Percentiles rank a stretch among this genome's conserved stretches.
phyloP scores from a whole-genome alignment of 768 basidiomycete species.

The Hygrophorus russula region DNA sequence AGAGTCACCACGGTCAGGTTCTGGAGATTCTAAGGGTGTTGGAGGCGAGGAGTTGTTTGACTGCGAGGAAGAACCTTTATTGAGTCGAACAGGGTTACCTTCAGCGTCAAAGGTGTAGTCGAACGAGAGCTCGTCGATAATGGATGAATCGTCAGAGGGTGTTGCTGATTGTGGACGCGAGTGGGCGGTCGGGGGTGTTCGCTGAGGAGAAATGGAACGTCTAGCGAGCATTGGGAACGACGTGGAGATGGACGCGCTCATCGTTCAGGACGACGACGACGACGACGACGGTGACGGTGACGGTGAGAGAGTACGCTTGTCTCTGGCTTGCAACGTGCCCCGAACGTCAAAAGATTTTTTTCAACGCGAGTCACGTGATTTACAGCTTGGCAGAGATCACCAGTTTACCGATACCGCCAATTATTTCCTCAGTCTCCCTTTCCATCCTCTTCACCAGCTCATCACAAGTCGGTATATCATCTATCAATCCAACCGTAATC shows the following conservation, averaged over 20 bases:
- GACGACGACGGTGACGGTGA: background rate
- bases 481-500: conserved; percentile 56
- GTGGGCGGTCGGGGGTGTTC: conserved; percentile 24
- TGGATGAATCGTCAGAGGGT: conserved; percentile 46
- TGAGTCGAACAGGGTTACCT: conserved; percentile 45
- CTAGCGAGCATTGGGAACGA: background rate
- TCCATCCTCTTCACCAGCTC: conserved; percentile 61
- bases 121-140: conserved; percentile 56
- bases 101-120: conserved; percentile 47
- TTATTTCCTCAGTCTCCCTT: conserved; percentile 59
- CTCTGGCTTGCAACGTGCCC: background rate
- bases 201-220: conserved; percentile 22
- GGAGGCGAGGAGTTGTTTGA: conserved; percentile 32
- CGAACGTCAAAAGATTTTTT: background rate
- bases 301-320: background rate
- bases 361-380: conserved; percentile 1
- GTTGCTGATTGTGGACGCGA: conserved; percentile 21
- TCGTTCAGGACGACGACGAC: background rate
- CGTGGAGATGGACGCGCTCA: background rate
- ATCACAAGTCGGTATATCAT: conserved; percentile 77
- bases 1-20: conserved; percentile 6
- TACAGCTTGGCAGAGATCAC: conserved; percentile 28
- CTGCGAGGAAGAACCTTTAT: conserved; percentile 37
- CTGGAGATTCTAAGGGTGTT: conserved; percentile 9
- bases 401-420: conserved; percentile 32